A percentile compares a stretch with the other conserved stretches of the same genome.
These are phyloP conservation scores for Porodaedalea pini DNA, from an alignment of 1,284 basidiomycete genomes.

Conservation along the genomic window DNA sequence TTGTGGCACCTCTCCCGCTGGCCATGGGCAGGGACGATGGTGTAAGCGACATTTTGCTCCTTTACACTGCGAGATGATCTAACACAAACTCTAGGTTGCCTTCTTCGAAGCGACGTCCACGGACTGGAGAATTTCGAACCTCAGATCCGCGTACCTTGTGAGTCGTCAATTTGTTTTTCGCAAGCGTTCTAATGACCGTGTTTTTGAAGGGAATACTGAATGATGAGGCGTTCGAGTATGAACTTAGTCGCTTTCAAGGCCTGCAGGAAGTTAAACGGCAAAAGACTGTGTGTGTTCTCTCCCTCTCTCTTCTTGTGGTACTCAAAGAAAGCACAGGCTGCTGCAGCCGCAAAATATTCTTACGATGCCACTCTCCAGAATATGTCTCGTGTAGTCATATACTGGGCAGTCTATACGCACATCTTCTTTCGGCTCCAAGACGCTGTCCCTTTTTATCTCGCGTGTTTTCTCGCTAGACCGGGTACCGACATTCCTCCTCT, in stretches of 20 bases:
- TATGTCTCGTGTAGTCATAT: background rate
- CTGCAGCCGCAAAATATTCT: background rate
- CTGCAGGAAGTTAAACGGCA: constrained; percentile 5
- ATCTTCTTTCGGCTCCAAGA: background rate
- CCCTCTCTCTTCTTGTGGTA: background rate
- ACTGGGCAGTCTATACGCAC: background rate
- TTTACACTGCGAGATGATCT: no score
- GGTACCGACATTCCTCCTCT: background rate
- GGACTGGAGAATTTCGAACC: constrained; percentile 6
- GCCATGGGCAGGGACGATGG: no score
- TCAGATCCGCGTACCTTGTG: constrained; percentile 3
- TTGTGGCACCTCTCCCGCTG: no score
- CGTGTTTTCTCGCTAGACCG: background rate
- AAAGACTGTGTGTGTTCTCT: background rate
- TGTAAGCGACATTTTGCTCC: no score
- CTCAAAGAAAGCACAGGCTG: background rate
- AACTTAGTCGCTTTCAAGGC: constrained; percentile 3
- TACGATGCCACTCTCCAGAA: background rate
- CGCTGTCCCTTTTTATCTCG: background rate
- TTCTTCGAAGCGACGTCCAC: background rate
- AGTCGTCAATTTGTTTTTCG: no score
- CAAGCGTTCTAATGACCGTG: no score
- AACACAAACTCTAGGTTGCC: no score
- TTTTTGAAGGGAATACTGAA: constrained; percentile 6
- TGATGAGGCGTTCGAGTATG: constrained; percentile 7